Evolutionary conservation across 176 grass and related monocot species (phyloP), one percentile per base, ranked within the genome.

Genomic region (Hsuehochloa calcarea): DNA sequence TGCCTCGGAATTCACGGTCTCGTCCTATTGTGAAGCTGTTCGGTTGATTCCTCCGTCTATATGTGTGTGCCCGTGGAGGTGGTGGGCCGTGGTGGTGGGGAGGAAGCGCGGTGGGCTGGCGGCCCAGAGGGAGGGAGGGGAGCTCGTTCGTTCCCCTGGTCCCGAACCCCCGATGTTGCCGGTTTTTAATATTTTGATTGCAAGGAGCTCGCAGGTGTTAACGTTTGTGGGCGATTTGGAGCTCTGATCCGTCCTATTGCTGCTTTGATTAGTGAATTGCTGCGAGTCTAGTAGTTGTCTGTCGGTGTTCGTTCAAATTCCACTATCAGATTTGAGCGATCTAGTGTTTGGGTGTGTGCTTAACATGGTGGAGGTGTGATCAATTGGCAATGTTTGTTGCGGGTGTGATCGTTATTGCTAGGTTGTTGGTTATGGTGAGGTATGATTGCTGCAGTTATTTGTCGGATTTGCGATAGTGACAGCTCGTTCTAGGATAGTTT

Each of bases 1-100:
- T 88, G 85, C 82, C 86, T 92, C 86, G 83, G 83, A 89, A 89
- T 86, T 89, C 90, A 92, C 84, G 62, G 43, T 15, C 80, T 84
- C 79, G 19, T 40, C 83, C 64, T 7, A 14, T 25, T 3, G 5
- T 17, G 13, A 0, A 20, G 5, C 9, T 35, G 10, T 34, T 54
- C 7, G 43, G 3, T 47, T 31, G 38, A 17, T 49, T 20, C 25
- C 43, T 78, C 39, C 58, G 22, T 65, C 56, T 71, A 45, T 70
- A 26, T 23, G 59, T 10, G 16, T 13, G 3, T 16, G 62, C 19
- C 35, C 43, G 71, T 52, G 44, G 84, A 38, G 68, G 70, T 90
- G 62, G 25, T 87, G 89, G 89, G 89, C 89, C 89, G 80, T 68
- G 31, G 31, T 74, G 68, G 35, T 39, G 65, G 3, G 10, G 12